Evolutionary conservation across 2,329 filamentous ascomycete genomes (phyloP), one percentile per base, ranked within the genome.

Genomic region (Metarhizium guizhouense): DNA sequence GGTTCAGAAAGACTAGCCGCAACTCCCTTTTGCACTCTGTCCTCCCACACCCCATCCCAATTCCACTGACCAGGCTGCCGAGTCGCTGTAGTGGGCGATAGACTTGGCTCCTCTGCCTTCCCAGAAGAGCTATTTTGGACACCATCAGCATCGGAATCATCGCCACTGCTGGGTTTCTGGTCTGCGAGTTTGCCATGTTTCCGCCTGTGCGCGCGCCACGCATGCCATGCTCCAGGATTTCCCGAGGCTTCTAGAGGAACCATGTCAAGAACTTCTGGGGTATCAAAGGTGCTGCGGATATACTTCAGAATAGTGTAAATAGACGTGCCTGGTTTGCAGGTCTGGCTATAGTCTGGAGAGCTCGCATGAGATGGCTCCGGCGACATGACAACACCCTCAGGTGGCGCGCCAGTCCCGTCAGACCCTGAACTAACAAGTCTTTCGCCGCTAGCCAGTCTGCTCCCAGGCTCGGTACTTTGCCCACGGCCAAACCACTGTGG

Each of bases 1-100:
- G 84, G 76, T 62, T 97, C 93, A 1, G 89, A 88, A 52, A 90
- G 73, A 65, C 90, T 95, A 10, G 81, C 79, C 52, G 86, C 81
- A 47, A 96, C 82, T 18, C 87, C 87, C 68, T 87, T 88, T 70
- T 83, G 86, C 1, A 96, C 92, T 54, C 93, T 81, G 60, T 92
- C 87, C 67, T 95, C 89, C 93, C 93, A 99, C 0, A 97, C 93
- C 0, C 93, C 92, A 65, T 96, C 90, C 93, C 93, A 97, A 67
- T 95, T 95, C 93, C 93, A 97, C 64, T 95, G 87, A 6, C 87
- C 88, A 0, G 90, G 90, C 34, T 56, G 56, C 40, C 61, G 47
- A 13, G 58, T 50, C 1, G 50, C 53, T 48, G 45, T 43, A 30
- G 58, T 62, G 1, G 60, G 25, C 6, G 56, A 51, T 18, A 18